phyloP scores from a whole-genome alignment of 441 rosid genomes.

The Dalechampia spathulata region DNA sequence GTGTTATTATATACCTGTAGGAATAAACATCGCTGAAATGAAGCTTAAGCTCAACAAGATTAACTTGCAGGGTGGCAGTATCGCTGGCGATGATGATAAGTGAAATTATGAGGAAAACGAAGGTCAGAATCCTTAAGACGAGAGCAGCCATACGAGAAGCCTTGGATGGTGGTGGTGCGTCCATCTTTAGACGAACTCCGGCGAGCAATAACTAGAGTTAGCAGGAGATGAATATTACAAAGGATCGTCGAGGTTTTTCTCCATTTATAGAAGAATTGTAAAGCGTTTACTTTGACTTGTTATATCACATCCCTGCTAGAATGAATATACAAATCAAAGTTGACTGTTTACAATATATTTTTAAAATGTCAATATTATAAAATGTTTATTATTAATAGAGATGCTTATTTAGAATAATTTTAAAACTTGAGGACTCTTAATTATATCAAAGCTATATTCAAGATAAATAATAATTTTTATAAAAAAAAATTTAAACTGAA shows the following conservation, averaged over 20 bases:
- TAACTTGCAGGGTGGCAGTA: conserved; percentile 18
- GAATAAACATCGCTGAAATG: conserved; percentile 38
- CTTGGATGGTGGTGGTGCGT: conserved; percentile 10
- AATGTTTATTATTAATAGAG: no score
- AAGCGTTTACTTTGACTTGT: neutral
- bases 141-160: conserved; percentile 15
- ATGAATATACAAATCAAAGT: no score
- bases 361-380: no score
- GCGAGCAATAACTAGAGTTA: no score
- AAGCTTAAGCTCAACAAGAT: neutral
- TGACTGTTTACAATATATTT: no score
- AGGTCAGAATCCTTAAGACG: conserved; percentile 27
- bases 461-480: no score
- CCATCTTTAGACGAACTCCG: no score
- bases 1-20: conserved; percentile 23
- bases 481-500: no score
- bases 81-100: conserved; percentile 26
- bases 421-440: no score
- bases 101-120: conserved; percentile 27
- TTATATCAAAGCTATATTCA: no score
- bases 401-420: no score
- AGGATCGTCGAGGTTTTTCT: no score
- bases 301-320: neutral
- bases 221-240: neutral
- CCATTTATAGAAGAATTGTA: neutral